Evolutionary conservation across 192 early-diverging fungal species (phyloP).

Genomic region (Podila minutissima): DNA sequence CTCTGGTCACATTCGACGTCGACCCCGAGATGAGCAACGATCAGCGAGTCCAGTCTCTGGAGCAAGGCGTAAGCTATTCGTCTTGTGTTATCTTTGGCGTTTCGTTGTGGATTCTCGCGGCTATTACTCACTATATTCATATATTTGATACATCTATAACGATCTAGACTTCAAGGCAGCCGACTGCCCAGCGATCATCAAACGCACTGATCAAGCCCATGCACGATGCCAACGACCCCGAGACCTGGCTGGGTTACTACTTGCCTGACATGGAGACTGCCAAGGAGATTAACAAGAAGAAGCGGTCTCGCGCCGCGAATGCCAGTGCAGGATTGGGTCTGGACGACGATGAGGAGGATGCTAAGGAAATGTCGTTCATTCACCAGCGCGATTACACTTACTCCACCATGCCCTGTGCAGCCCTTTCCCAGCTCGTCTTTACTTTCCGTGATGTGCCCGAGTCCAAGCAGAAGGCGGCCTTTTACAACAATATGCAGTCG

Average conservation of each 20-base stretch:
- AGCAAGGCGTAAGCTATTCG: conserved; percentile 37
- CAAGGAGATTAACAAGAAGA: conserved; percentile 35
- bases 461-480: conserved; percentile 32
- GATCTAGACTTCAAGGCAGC: conserved; percentile 26
- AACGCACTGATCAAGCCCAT: conserved; percentile 50
- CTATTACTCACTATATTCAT: background rate
- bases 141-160: no score
- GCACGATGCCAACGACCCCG: conserved; percentile 41
- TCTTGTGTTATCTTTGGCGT: background rate
- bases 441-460: conserved; percentile 40
- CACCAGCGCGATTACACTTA: conserved; percentile 51
- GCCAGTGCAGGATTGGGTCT: conserved; percentile 20
- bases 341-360: conserved; percentile 26
- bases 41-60: conserved; percentile 7
- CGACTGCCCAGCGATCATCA: conserved; percentile 40
- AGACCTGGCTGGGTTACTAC: conserved; percentile 47
- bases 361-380: conserved; percentile 15
- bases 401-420: conserved; percentile 36
- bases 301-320: conserved; percentile 24
- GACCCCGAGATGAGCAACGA: conserved; percentile 57
- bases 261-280: conserved; percentile 41
- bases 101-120: background rate
- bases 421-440: conserved; percentile 38
- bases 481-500: conserved; percentile 48
- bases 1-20: conserved; percentile 58